Base-by-base conservation (phyloP, 805 yeast genomes). In the Vanderwaltozyma tropicalis region DNA sequence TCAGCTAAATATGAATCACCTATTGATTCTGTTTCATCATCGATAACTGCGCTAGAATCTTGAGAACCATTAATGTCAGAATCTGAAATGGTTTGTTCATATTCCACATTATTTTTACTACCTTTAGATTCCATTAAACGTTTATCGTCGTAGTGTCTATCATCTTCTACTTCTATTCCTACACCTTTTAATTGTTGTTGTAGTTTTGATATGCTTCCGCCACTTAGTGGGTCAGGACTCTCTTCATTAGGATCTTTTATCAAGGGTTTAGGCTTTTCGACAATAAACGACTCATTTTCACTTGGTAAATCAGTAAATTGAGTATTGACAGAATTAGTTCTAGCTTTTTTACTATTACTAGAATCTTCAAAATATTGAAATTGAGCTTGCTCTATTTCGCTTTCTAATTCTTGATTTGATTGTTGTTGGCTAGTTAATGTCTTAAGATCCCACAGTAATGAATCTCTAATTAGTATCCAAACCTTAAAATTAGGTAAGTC, bases 401-500 rank as follows among this genome's bases (percentile, higher is more conserved):
- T 3, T 11, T 22, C 12, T 17, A 15, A 21, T 3, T 31, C 27
- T 24, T 40, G 38, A 14, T 16, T 28, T 5, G 31, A 27, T 28
- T 24, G 31, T 16, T 30, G 17, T 10, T 19, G 21, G 18, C 34
- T 20, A 32, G 43, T 44, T 4, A 47, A 29, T 13, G 31, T 34
- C 30, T 54, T 53, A 39, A 58, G 37, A 38, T 57, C 61, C 63
- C 61, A 58, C 5, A 55, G 37, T 11, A 59, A 34, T 5, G 62
- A 49, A 39, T 59, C 61, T 19, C 60, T 44, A 32, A 59, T 55
- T 27, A 58, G 34, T 15, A 54, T 41, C 64, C 64, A 59, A 9
- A 47, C 35, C 33, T 59, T 59, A 27, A 52, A 49, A 36, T 56
- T 55, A 12, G 54, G 47, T 24, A 52, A 29, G 37, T 59, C 64